Evolutionary conservation across 345 rosid species (phyloP).

Genomic region (Sonneratia alba): DNA sequence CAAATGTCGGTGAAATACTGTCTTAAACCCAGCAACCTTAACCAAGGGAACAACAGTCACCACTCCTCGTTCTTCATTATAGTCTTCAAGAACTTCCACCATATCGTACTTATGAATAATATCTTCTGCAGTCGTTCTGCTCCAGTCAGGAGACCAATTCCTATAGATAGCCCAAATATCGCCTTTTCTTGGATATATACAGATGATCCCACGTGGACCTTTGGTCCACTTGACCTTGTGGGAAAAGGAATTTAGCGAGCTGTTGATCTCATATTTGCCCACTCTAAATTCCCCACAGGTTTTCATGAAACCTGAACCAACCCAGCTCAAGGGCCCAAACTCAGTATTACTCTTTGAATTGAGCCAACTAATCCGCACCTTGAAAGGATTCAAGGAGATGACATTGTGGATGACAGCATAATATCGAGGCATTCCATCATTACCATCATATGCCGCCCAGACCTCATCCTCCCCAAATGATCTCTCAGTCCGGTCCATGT

Average conservation of each 20-base stretch:
- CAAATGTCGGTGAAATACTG: slow-evolving; percentile 25
- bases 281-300: slow-evolving; percentile 45
- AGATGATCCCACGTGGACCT: slow-evolving; percentile 24
- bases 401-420: slow-evolving; percentile 87
- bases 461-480: slow-evolving; percentile 68
- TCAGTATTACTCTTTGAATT: slow-evolving; percentile 56
- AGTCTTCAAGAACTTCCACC: slow-evolving; percentile 42
- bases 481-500: slow-evolving; percentile 59
- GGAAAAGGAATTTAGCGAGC: slow-evolving; percentile 30
- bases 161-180: slow-evolving; percentile 40
- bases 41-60: slow-evolving; percentile 27
- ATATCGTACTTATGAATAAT: slow-evolving; percentile 30
- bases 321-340: slow-evolving; percentile 28
- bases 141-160: slow-evolving; percentile 42
- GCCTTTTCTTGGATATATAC: slow-evolving; percentile 30
- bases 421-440: slow-evolving; percentile 94
- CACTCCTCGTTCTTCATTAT: slow-evolving; percentile 30
- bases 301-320: slow-evolving; percentile 33
- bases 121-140: slow-evolving; percentile 22
- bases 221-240: slow-evolving; percentile 33
- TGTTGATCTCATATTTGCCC: slow-evolving; percentile 23
- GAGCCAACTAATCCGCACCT: slow-evolving; percentile 88
- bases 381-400: slow-evolving; percentile 66
- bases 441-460: slow-evolving; percentile 94
- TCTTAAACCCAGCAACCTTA: slow-evolving; percentile 36